Percentiles rank a stretch among this genome's conserved stretches.
These are phyloP conservation scores for Elymus sibiricus DNA, from an alignment of 176 grass and related monocot species.

Conservation along the genomic window DNA sequence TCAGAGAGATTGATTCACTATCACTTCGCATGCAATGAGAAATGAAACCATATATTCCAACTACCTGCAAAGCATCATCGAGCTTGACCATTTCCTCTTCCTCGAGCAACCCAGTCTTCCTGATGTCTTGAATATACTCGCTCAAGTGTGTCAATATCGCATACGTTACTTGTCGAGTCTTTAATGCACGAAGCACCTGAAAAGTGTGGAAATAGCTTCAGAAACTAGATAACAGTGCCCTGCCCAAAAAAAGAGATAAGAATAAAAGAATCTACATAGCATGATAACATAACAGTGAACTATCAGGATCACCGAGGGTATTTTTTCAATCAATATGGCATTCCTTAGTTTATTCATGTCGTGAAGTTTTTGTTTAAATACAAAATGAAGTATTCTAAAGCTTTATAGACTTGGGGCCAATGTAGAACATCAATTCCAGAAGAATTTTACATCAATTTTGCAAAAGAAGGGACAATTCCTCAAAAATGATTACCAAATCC, in stretches of 20 bases:
- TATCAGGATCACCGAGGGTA: not conserved
- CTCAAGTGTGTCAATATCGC: constrained; percentile 81
- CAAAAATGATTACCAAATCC: not conserved
- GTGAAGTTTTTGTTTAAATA: not conserved
- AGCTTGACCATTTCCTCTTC: constrained; percentile 79
- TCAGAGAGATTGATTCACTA: not conserved
- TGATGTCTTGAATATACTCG: constrained; percentile 86
- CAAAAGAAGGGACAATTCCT: not conserved
- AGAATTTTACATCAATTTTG: not conserved
- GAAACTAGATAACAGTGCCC: not conserved
- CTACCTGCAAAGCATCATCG: constrained; percentile 84
- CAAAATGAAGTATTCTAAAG: not conserved
- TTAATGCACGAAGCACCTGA: constrained; percentile 82
- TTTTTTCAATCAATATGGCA: not conserved
- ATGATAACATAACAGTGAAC: not conserved
- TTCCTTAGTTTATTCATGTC: not conserved
- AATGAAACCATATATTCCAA: constrained; percentile 8
- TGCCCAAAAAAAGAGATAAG: not conserved
- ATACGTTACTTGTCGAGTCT: constrained; percentile 96
- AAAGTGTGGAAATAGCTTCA: constrained; percentile 12
- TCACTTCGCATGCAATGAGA: not conserved
- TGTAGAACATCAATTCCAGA: not conserved
- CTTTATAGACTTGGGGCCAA: not conserved
- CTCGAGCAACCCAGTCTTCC: constrained; percentile 81
- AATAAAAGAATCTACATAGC: not conserved